A percentile compares a stretch with the other conserved stretches of the same genome.
Evolutionary conservation across 2,329 filamentous ascomycete species (phyloP).

Genomic region (Calonectria fujianensis): DNA sequence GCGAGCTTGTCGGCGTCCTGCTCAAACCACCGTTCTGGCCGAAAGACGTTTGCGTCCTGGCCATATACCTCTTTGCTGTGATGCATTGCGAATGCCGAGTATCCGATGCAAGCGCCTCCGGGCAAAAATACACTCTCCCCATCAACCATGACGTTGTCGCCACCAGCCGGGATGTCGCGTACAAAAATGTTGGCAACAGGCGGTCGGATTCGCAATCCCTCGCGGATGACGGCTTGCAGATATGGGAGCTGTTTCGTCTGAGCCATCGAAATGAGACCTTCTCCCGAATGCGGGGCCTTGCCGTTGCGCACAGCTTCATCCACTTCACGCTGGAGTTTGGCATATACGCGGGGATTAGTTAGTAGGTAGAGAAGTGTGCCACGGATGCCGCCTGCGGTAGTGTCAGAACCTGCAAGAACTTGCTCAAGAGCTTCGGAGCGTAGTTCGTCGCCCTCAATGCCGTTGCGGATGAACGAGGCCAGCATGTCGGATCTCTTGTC

Average conservation of each 20-base stretch:
- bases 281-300: slow-evolving; percentile 14
- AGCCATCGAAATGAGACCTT: slow-evolving; percentile 52
- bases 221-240: slow-evolving; percentile 70
- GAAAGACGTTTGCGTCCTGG: slow-evolving; percentile 57
- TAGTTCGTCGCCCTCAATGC: slow-evolving; percentile 58
- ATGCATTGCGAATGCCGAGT: slow-evolving; percentile 58
- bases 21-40: slow-evolving; percentile 63
- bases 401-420: slow-evolving; percentile 63
- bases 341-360: slow-evolving; percentile 68
- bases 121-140: slow-evolving; percentile 63
- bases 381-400: slow-evolving; percentile 62
- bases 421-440: slow-evolving; percentile 59
- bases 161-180: slow-evolving; percentile 55
- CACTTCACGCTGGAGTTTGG: slow-evolving; percentile 69
- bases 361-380: slow-evolving; percentile 71
- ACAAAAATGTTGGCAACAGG: slow-evolving; percentile 63
- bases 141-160: slow-evolving; percentile 56
- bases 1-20: slow-evolving; percentile 53
- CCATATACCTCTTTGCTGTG: slow-evolving; percentile 59
- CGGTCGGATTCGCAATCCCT: slow-evolving; percentile 68
- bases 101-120: slow-evolving; percentile 56
- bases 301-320: slow-evolving; percentile 66
- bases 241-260: slow-evolving; percentile 66
- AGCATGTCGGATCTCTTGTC: slow-evolving; percentile 63
- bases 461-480: slow-evolving; percentile 64